Conservation (phyloP, 148 eudicot genomes). For the Rhododendron griersonianum region DNA sequence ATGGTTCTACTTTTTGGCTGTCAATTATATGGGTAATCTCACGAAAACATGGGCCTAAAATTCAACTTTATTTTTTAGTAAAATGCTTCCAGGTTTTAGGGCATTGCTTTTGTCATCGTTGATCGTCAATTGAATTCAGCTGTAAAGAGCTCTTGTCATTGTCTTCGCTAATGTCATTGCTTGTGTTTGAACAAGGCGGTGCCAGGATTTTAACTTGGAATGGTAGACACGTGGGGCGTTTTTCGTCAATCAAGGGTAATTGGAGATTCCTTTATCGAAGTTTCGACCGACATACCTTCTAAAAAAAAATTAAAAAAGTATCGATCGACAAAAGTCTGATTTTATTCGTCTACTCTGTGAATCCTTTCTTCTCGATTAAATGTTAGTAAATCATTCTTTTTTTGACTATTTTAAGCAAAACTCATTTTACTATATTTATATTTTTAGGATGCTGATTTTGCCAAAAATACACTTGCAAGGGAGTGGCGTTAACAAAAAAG, state of each 20-base stretch:
- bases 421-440: not conserved
- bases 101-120: not conserved
- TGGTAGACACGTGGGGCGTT: not conserved
- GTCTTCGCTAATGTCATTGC: not conserved
- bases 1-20: not conserved
- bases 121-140: not conserved
- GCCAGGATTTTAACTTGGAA: not conserved
- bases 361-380: not conserved
- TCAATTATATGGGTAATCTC: not conserved
- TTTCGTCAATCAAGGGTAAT: too few species aligned
- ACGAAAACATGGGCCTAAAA: not conserved
- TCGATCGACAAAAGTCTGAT: not conserved
- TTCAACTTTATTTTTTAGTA: not conserved
- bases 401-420: not conserved
- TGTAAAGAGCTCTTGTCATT: not conserved
- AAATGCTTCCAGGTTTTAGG: conserved; percentile 1
- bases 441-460: too few species aligned
- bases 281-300: too few species aligned
- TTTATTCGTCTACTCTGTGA: not conserved
- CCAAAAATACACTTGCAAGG: too few species aligned
- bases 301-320: not conserved
- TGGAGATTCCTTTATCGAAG: too few species aligned
- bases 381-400: not conserved
- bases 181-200: not conserved
- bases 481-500: too few species aligned